Base-by-base conservation (phyloP, 257 asterid genomes). In the Linaria vulgaris region DNA sequence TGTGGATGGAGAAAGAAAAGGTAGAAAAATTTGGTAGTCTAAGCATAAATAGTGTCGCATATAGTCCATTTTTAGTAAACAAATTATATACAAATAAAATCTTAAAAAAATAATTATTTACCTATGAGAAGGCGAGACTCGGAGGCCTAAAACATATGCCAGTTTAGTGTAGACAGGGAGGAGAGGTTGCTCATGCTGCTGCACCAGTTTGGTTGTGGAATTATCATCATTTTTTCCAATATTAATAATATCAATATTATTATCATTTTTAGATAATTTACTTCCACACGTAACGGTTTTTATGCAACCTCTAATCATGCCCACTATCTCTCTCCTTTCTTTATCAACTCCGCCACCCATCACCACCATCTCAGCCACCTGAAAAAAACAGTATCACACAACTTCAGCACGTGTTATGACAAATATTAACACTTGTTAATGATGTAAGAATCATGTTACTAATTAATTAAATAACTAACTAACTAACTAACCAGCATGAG, bases 61-160 rank as follows among this genome's bases (percentile, higher is more conserved):
- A n/a, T n/a, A n/a, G n/a, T 27, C 34, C 34, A 27, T 27, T 27
- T 27, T 27, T 27, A 27, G 34, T 27, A 27, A 27, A 6, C 34
- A 27, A 27, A 27, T 27, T n/a, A n/a, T n/a, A n/a, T n/a, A n/a
- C n/a, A n/a, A n/a, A n/a, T n/a, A n/a, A n/a, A n/a, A n/a, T n/a
- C n/a, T n/a, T n/a, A 27, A 2, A 6, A 27, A 3, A 27, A 27
- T 3, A 27, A 27, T 27, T 27, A n/a, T 27, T 3, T 13, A 92
- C 99, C 99, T 60, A 69, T 85, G 94, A 61, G 90, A 69, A 47
- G 99, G 84, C 34, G 96, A 83, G n/a, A 94, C 95, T 1, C 99
- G 95, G 7, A 94, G 95, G 88, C 99, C 99, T 57, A 86, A 74
- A 34, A 94, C 73, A 48, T 94, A 94, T 50, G 97, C 96, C 14